Base-by-base conservation (phyloP, 352 stramenopile species). In the Pythium periplocum region DNA sequence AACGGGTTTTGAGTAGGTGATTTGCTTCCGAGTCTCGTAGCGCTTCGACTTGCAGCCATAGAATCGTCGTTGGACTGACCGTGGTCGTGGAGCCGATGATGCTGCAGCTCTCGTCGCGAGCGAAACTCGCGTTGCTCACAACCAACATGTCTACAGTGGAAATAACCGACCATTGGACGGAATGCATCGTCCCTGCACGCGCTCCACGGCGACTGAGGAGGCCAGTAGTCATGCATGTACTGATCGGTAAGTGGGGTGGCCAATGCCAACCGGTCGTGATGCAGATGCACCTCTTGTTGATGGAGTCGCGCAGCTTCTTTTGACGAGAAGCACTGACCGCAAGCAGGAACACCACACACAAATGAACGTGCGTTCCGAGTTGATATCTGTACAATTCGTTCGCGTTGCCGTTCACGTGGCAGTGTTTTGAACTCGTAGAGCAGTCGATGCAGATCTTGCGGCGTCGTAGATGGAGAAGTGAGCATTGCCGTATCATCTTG, bases 391-490 rank as follows among this genome's bases (percentile, higher is more conserved):
- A 86, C 61, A 36, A 86, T 82, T 26, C 70, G 55, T 6, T 87
- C 75, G 17, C 58, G 65, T 36, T 62, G 45, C 12, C 61, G 62
- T 11, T 84, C 71, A 45, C 59, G 59, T 33, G 77, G 75, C 33
- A 86, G 62, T 6, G 73, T 74, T 73, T 88, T 88, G 1, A 88
- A 62, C 44, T 86, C 73, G 48, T 88, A 88, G 47, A 85, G 73
- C n/a, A 83, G 63, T 6, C 59, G 64, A 53, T 82, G 69, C 5
- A 86, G 53, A 53, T 85, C 69, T 49, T 83, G 77, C 2, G 42
- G 47, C 9, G 59, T 71, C 32, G 34, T 32, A 2, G 32, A 8
- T 59, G 66, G 46, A 48, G n/a, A 12, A 33, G 56, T 4, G 2
- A 34, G 37, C 7, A 59, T 10, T 9, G 44, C 40, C 17, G 47